A percentile compares a stretch with the other conserved stretches of the same genome.
These are phyloP conservation scores for Hericium coralloides DNA, from an alignment of 768 basidiomycete species.

Conservation along the genomic window DNA sequence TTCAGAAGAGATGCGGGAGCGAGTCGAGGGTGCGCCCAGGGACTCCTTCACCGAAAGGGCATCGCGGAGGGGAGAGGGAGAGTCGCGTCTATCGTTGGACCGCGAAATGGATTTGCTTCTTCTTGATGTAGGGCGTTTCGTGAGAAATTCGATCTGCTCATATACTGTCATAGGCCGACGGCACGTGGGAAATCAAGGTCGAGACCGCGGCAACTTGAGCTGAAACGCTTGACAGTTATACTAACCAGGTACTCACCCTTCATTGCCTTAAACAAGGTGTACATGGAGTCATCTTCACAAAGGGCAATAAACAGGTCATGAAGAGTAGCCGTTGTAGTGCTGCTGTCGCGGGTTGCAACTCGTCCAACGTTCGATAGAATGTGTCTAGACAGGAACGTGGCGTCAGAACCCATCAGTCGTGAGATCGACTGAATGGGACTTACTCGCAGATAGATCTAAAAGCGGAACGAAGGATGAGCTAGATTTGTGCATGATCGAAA, in stretches of 20 bases:
- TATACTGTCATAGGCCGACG: conserved; percentile 37
- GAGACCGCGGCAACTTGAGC: conserved; percentile 1
- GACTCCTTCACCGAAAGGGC: conserved; percentile 11
- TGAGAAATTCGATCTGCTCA: conserved; percentile 65
- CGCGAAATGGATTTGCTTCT: conserved; percentile 64
- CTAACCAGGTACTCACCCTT: conserved; percentile 44
- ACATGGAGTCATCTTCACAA: conserved; percentile 85
- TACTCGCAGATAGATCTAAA: conserved; percentile 82
- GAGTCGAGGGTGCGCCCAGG: conserved; percentile 13
- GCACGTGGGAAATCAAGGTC: conserved; percentile 23
- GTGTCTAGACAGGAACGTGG: conserved; percentile 43
- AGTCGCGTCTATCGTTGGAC: conserved; percentile 28
- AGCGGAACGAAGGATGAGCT: conserved; percentile 14
- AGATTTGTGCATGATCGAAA: neutral
- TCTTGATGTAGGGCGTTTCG: conserved; percentile 45
- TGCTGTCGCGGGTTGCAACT: conserved; percentile 81
- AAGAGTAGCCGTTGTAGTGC: conserved; percentile 61
- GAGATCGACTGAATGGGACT: conserved; percentile 23
- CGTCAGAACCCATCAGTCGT: conserved; percentile 2
- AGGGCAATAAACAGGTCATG: conserved; percentile 83
- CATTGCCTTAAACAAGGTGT: conserved; percentile 79
- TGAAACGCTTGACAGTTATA: neutral
- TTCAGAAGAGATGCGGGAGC: conserved; percentile 31
- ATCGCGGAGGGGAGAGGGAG: conserved; percentile 10
- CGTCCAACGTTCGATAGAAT: conserved; percentile 75